Evolutionary conservation across 352 stramenopile genomes (phyloP).

Genomic region (Globisporangium emineosum): DNA sequence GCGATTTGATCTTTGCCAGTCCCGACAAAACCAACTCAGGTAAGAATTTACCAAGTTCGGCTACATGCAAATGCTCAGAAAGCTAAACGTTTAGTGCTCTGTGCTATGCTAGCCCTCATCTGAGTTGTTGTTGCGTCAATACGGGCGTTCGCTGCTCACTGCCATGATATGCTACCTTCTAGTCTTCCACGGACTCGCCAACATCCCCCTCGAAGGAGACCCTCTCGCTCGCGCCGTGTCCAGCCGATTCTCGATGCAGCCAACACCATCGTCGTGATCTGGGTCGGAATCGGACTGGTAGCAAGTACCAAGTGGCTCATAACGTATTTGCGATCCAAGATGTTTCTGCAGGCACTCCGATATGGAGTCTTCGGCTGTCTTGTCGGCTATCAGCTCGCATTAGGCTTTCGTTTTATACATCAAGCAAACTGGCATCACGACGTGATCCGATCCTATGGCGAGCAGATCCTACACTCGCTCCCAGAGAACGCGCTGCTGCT

Average conservation of each 20-base stretch:
- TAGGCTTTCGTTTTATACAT: constrained; percentile 5
- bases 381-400: constrained; percentile 16
- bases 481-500: constrained; percentile 52
- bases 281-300: constrained; percentile 65
- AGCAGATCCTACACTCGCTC: constrained; percentile 42
- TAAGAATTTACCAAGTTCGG: background rate
- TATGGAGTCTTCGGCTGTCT: constrained; percentile 11
- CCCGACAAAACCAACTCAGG: background rate
- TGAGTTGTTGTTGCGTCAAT: constrained; percentile 2
- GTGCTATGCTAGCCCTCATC: background rate
- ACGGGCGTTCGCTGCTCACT: constrained; percentile 35
- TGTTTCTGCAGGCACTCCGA: constrained; percentile 11
- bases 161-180: constrained; percentile 77
- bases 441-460: constrained; percentile 33
- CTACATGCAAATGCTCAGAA: background rate
- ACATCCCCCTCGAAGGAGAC: constrained; percentile 81
- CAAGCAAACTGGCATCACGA: constrained; percentile 16
- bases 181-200: constrained; percentile 91
- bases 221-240: constrained; percentile 88
- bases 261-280: constrained; percentile 84
- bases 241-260: constrained; percentile 88
- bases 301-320: constrained; percentile 15
- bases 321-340: background rate
- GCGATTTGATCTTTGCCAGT: background rate
- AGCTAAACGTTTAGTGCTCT: background rate